Evolutionary conservation across 2,329 filamentous ascomycete genomes (phyloP), one percentile per base, ranked within the genome.

Genomic region (Colletotrichum costaricense): DNA sequence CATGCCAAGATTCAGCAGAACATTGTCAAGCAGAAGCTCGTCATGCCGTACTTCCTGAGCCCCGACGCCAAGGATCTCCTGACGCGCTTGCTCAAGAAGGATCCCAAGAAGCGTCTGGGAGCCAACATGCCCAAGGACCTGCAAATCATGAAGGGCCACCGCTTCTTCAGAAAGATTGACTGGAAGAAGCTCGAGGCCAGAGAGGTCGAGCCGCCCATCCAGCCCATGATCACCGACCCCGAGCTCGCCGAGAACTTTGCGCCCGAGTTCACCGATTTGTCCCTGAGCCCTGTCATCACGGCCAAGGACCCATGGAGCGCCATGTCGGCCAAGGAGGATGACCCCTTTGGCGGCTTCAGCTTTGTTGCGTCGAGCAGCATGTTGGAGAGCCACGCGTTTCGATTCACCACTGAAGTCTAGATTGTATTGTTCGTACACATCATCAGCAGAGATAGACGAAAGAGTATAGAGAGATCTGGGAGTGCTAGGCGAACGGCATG

Each of bases 181-280:
- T 99, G 97, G 97, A 93, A 92, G 84, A 93, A 92, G 78, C 89
- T 99, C 16, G 95, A 93, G 75, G 91, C 90, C 33, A 90, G 96
- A 46, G 94, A 98, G 82, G 77, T 98, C 59, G 93, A 94, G 77
- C 94, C 97, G 1, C 97, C 97, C 0, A 98, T 99, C 78, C 91
- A 93, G 80, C 97, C 97, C 19, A 88, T 98, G 78, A 96, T 99
- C 79, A 98, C 97, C 0, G 95, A 99, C 79, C 97, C 97, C 0
- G 95, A 97, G 81, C 88, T 98, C 58, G 97, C 97, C 0, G 97
- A 99, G 89, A 99, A 99, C 84, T 99, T 99, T 83, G 90, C 94
- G 0, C 87, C 88, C n/a, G 95, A 98, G 80, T 99, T 99, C 81
- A 99, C 96, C 0, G 92, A 93, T 68, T 84, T 98, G 75, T 90